Conservation (phyloP, 208 protist species). For the Trypanosoma rangeli region DNA sequence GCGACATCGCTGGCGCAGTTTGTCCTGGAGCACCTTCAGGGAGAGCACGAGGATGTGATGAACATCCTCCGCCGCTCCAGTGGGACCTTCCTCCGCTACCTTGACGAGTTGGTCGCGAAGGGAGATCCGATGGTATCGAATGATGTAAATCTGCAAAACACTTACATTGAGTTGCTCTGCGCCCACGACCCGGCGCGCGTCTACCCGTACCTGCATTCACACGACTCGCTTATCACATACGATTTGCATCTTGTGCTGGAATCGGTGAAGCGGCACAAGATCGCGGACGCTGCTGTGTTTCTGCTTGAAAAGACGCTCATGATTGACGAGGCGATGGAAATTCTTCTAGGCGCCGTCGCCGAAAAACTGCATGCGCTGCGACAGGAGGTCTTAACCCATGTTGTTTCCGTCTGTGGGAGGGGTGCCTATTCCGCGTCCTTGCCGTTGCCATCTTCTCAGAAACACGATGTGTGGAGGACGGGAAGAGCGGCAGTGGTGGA, state of each 20-base stretch:
- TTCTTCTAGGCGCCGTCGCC: conserved; percentile 32
- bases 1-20: conserved; percentile 64
- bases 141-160: conserved; percentile 75
- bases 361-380: conserved; percentile 18
- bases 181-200: conserved; percentile 54
- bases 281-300: conserved; percentile 65
- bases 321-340: conserved; percentile 61
- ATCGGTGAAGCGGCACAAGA: conserved; percentile 43
- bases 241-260: conserved; percentile 58
- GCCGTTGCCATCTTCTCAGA: neutral
- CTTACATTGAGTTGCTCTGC: conserved; percentile 83
- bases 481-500: neutral
- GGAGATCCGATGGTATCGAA: conserved; percentile 35
- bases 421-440: neutral
- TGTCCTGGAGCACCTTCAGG: conserved; percentile 67
- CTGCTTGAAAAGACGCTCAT: conserved; percentile 58
- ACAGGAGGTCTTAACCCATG: conserved; percentile 13
- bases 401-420: neutral
- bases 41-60: conserved; percentile 68
- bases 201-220: conserved; percentile 50
- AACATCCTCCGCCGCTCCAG: conserved; percentile 57
- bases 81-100: conserved; percentile 64
- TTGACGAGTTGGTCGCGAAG: conserved; percentile 70
- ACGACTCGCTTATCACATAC: conserved; percentile 55
- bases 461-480: neutral